Base-by-base conservation (phyloP, 257 asterid species). In the Solanum pinnatisectum region DNA sequence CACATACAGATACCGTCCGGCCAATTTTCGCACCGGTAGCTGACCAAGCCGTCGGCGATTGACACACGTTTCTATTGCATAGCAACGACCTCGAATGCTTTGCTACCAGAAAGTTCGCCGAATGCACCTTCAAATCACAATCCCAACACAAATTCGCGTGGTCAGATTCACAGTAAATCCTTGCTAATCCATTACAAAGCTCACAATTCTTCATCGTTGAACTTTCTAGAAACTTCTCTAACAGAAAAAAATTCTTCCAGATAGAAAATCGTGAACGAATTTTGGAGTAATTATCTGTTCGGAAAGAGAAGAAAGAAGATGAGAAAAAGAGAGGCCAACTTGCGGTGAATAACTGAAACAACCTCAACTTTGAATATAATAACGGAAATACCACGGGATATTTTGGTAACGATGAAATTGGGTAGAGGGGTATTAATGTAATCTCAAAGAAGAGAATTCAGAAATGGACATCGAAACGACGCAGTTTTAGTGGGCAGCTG, bases 121-220 rank as follows among this genome's bases (percentile, higher is more conserved):
- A 88, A 90, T 94, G 94, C 10, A 94, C 96, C 83, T 85, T 89
- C 32, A 90, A 92, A 89, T 94, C 96, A 92, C 95, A 94, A 73
- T 86, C 91, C 94, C 93, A 94, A 88, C 95, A 94, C 52, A 94
- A 86, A 40, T 88, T 84, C 65, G 94, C 96, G 67, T 88, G 88
- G 88, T 94, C 96, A 16, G 96, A 83, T 74, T 87, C 92, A 81
- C 96, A 94, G 79, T 85, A 88, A 25, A 89, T 37, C 89, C 74
- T 83, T 20, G 94, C 94, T 74, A 13, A 10, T 13, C 35, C 35
- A 36, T 87, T 73, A 35, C 96, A 94, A 89, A 94, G 27, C 86
- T 85, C 94, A 32, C 96, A 94, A 23, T 49, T 87, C 89, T 81
- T 91, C 94, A 92, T 90, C 36, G 59, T 56, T 37, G 0, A 86